Evolutionary conservation across 805 yeast species (phyloP), one percentile per base, ranked within the genome.

Genomic region (Kuraishia molischiana): DNA sequence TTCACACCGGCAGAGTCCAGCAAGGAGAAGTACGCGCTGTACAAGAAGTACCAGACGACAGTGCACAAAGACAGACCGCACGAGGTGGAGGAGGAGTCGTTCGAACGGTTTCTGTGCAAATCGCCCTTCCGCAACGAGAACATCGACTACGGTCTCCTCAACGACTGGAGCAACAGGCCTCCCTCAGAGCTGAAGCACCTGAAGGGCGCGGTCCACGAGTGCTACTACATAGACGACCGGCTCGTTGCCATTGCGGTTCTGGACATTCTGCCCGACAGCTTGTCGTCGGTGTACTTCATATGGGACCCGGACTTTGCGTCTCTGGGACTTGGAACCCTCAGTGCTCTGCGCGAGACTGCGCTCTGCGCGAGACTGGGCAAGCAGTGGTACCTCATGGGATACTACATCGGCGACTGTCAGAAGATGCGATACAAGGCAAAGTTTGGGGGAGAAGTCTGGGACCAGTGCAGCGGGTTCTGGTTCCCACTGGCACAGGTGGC

Each of bases 201-300:
- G 3, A 43, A 58, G 5, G 95, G 90, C 2, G 84, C 86, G 1
- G 67, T 72, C 2, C 97, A 87, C 54, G 94, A 85, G 50, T 72
- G 85, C 52, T 87, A 85, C 51, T 84, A 80, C 48, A 53, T 69
- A 14, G 72, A 83, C 34, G 75, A 57, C 3, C 65, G 69, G 43
- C 61, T 87, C 17, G 72, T 84, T 30, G 95, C 90, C 1, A 59
- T 87, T 26, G 84, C 84, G 0, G 85, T 87, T 1, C 51, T 82
- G 22, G 97, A 87, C 55, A 60, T 87, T 17, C 55, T 89, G 24
- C 95, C 95, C 0, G 56, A 73, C 19, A 81, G 85, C 0, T 54
- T 89, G 0, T 85, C 95, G 0, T 78, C 95, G 0, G 89, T 89
- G 1, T 87, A 89, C 53, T 83, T 89, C 52, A 75, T 87, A 10